phyloP scores from a whole-genome alignment of 2,329 filamentous ascomycete genomes.

The Blastomyces parvus region DNA sequence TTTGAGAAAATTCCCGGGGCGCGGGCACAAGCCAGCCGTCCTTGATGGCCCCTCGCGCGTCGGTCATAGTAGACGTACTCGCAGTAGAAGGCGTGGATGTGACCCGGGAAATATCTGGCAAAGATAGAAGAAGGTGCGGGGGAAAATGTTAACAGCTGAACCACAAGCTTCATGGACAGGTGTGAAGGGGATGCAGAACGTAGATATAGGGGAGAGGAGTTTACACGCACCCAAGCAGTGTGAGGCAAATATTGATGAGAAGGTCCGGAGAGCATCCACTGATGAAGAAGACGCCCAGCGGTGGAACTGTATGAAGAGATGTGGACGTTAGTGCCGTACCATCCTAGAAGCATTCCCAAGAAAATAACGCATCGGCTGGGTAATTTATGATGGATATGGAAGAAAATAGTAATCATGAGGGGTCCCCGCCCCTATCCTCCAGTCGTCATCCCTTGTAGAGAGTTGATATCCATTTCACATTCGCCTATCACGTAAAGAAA shows the following conservation, averaged over 20 bases:
- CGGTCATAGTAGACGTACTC: slow-evolving; percentile 77
- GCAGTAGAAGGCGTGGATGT: slow-evolving; percentile 71
- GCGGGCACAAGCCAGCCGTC: slow-evolving; percentile 16
- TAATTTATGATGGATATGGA: not conserved
- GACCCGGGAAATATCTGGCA: slow-evolving; percentile 60
- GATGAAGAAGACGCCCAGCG: slow-evolving; percentile 54
- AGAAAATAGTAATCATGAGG: not conserved
- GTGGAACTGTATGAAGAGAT: slow-evolving; percentile 47
- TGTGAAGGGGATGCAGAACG: not conserved
- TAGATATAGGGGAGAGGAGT: not conserved
- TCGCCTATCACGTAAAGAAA: not conserved
- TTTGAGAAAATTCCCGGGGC: slow-evolving; percentile 35
- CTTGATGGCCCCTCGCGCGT: slow-evolving; percentile 24
- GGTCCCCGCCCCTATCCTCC: not conserved
- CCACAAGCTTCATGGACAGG: not conserved
- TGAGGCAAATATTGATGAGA: slow-evolving; percentile 58
- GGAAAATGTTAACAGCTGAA: not conserved
- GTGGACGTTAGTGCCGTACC: not conserved
- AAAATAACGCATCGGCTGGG: not conserved
- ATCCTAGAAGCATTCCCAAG: not conserved
- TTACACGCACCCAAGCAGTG: slow-evolving; percentile 48
- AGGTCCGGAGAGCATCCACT: slow-evolving; percentile 58
- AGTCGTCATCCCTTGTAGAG: not conserved
- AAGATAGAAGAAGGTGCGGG: not conserved
- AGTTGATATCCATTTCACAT: not conserved